Evolutionary conservation across 352 stramenopile species (phyloP).

Genomic region (Globisporangium perplexum): DNA sequence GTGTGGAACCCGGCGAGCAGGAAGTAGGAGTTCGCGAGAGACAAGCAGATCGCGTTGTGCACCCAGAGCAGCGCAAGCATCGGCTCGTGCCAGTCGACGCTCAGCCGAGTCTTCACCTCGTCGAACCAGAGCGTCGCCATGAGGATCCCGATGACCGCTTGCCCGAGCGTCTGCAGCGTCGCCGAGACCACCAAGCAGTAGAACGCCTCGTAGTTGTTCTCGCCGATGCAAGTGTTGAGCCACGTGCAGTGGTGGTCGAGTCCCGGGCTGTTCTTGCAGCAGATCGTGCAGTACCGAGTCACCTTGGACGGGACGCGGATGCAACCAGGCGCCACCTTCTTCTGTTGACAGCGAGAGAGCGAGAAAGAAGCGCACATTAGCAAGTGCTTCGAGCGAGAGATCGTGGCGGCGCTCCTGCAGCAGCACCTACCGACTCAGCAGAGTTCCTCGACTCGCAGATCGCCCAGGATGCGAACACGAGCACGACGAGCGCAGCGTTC

Average conservation of each 20-base stretch:
- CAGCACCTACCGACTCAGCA: constrained; percentile 33
- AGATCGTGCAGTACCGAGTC: constrained; percentile 76
- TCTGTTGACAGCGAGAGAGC: background rate
- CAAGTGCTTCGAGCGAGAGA: background rate
- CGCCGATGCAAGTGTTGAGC: constrained; percentile 84
- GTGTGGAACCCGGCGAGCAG: constrained; percentile 74
- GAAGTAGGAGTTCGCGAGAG: constrained; percentile 60
- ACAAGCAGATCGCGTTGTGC: constrained; percentile 60
- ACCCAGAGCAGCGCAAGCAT: constrained; percentile 63
- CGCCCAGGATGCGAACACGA: constrained; percentile 56
- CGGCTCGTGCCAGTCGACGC: constrained; percentile 30
- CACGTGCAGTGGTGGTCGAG: constrained; percentile 86
- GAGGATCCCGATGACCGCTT: constrained; percentile 65
- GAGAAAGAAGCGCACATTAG: background rate
- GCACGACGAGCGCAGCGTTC: constrained; percentile 44
- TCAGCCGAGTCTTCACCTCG: constrained; percentile 36
- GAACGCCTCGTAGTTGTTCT: constrained; percentile 83
- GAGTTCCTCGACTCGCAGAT: constrained; percentile 66
- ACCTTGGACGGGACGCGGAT: constrained; percentile 54
- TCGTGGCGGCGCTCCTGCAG: too few relatives aligned
- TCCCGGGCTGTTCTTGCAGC: constrained; percentile 74
- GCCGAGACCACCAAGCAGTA: constrained; percentile 67
- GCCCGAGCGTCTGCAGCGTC: constrained; percentile 49
- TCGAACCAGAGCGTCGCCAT: constrained; percentile 71
- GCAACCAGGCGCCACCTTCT: constrained; percentile 33